Evolutionary conservation across 139 green algal species (phyloP).

Genomic region (Chlamydomonas sp.): DNA sequence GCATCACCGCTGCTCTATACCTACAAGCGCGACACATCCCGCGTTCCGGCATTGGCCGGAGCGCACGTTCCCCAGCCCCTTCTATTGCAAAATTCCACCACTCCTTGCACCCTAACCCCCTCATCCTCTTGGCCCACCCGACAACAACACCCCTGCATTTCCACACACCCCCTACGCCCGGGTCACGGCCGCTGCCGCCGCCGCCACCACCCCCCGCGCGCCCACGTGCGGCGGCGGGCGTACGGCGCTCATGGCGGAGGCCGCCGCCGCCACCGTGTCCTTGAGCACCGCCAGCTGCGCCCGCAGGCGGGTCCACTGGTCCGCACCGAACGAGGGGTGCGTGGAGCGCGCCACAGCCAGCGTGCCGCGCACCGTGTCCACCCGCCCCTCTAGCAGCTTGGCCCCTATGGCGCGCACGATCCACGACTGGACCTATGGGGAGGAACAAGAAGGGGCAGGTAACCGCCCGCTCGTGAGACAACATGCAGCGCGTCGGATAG

Average conservation of each 20-base stretch:
- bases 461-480: background rate
- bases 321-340: constrained; percentile 50
- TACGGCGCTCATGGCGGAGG: background rate
- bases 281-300: constrained; percentile 44
- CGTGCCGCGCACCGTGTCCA: constrained; percentile 54
- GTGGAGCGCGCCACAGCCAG: constrained; percentile 55
- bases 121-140: too few species aligned
- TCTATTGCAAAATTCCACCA: too few species aligned
- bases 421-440: constrained; percentile 48
- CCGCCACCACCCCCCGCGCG: background rate
- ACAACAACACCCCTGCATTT: too few species aligned
- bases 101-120: too few species aligned
- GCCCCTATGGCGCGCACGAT: constrained; percentile 61
- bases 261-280: constrained; percentile 26
- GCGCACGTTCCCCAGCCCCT: too few species aligned
- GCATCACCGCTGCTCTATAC: too few species aligned
- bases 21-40: too few species aligned
- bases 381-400: constrained; percentile 65
- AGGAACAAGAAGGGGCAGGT: background rate
- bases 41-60: too few species aligned
- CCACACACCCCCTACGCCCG: background rate
- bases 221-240: constrained; percentile 10
- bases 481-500: background rate
- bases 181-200: background rate
- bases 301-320: constrained; percentile 50